phyloP scores from a whole-genome alignment of 2,329 filamentous ascomycete genomes.

The Cytospora piceicola region DNA sequence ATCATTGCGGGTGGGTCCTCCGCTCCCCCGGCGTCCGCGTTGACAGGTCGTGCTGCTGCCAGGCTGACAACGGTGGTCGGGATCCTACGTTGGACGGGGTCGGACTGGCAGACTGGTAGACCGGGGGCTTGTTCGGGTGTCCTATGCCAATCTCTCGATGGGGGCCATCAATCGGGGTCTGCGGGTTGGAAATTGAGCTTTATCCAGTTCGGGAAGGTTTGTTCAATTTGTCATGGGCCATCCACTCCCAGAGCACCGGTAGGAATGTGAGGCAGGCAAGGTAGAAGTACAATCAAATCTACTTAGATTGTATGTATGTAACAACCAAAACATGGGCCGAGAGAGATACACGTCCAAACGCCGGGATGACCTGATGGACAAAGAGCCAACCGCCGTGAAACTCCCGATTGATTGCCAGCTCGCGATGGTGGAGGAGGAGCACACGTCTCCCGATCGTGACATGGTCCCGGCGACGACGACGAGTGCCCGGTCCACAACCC shows the following conservation, averaged over 20 bases:
- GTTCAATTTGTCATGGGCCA: not conserved
- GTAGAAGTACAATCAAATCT: not conserved
- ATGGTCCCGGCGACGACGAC: constrained; percentile 1
- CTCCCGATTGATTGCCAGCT: not conserved
- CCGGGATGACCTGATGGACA: not conserved
- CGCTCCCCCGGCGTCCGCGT: not conserved
- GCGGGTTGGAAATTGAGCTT: not conserved
- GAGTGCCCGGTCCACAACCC: not conserved
- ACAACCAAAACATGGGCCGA: not conserved
- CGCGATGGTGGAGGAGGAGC: not conserved
- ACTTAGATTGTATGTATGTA: not conserved
- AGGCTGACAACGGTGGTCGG: not conserved
- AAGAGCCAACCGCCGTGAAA: not conserved
- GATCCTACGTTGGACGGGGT: not conserved
- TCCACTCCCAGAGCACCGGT: constrained; percentile 1
- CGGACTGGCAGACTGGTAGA: not conserved
- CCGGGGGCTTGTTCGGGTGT: not conserved
- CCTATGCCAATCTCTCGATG: constrained; percentile 2
- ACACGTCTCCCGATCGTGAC: constrained; percentile 1
- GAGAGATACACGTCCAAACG: not conserved
- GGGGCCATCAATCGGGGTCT: not conserved
- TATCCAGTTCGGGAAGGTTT: constrained; percentile 4
- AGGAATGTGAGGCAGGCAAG: not conserved
- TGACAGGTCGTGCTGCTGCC: not conserved
- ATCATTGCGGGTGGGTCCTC: constrained; percentile 4